phyloP scores from a whole-genome alignment of 2,329 filamentous ascomycete species.

The Fusarium humuli region DNA sequence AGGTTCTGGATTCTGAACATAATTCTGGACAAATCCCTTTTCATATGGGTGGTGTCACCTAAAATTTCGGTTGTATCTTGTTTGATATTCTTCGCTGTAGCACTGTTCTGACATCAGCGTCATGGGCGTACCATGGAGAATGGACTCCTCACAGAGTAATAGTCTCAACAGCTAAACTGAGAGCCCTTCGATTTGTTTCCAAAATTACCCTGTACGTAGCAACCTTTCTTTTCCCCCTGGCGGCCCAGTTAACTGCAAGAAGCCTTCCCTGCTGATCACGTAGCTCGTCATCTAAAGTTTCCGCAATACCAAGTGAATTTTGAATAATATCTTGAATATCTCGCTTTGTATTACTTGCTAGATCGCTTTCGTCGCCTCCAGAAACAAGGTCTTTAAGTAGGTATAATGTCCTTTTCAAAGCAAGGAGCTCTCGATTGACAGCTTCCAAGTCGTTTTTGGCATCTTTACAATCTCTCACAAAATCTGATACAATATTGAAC shows the following conservation, averaged over 20 bases:
- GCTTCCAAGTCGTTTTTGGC: not conserved
- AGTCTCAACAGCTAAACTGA: slow-evolving; percentile 5
- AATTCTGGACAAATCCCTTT: not conserved
- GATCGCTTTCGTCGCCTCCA: not conserved
- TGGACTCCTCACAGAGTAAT: slow-evolving; percentile 1
- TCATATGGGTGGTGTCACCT: not conserved
- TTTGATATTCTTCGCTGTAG: slow-evolving; percentile 4
- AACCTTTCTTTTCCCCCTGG: slow-evolving; percentile 4
- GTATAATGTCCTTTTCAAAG: not conserved
- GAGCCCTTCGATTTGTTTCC: not conserved
- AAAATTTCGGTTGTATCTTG: slow-evolving; percentile 10
- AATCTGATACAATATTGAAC: not conserved
- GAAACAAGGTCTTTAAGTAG: slow-evolving; percentile 1
- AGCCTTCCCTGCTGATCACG: not conserved
- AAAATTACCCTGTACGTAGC: not conserved
- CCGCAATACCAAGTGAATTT: not conserved
- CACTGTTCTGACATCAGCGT: not conserved
- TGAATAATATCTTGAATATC: not conserved
- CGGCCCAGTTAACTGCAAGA: not conserved
- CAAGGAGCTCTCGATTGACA: not conserved
- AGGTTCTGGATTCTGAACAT: not conserved
- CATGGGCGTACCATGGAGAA: not conserved
- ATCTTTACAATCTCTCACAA: not conserved
- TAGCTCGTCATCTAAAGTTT: not conserved
- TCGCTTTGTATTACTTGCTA: not conserved